A percentile compares a stretch with the other conserved stretches of the same genome.
Conservation (phyloP, 2,329 filamentous ascomycete genomes). For the Parafenestella ontariensis region DNA sequence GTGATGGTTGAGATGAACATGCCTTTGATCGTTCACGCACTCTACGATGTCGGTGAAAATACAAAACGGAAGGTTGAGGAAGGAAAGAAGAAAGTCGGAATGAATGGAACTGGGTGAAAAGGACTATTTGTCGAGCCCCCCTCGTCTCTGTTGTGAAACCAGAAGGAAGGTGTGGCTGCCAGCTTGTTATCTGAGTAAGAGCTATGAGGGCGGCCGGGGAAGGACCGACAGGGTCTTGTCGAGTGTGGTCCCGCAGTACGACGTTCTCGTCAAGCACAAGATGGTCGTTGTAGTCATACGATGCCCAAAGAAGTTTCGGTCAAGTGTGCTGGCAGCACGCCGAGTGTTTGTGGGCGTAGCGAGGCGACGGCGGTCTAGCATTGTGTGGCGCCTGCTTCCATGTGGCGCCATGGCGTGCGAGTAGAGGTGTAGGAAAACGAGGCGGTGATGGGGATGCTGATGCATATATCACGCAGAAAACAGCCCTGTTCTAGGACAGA, state of each 20-base stretch:
- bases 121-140: neutral
- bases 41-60: neutral
- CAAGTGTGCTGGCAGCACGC: neutral
- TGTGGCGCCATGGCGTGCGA: neutral
- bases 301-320: neutral
- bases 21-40: neutral
- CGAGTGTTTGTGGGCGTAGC: neutral
- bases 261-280: neutral
- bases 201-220: neutral
- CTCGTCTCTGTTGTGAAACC: neutral
- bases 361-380: neutral
- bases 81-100: neutral
- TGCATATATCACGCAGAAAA: neutral
- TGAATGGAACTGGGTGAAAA: neutral
- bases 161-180: neutral
- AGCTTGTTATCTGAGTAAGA: neutral
- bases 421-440: neutral
- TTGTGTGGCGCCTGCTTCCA: neutral
- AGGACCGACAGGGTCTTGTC: neutral
- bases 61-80: neutral
- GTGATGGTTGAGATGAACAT: slow-evolving; percentile 9
- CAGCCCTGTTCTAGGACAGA: neutral
- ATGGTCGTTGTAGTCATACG: neutral
- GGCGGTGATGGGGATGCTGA: neutral
- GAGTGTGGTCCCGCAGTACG: neutral